Percentiles rank a stretch among this genome's conserved stretches.
Evolutionary conservation across 2,329 filamentous ascomycete genomes (phyloP).

Genomic region (Fusarium haematococcum): DNA sequence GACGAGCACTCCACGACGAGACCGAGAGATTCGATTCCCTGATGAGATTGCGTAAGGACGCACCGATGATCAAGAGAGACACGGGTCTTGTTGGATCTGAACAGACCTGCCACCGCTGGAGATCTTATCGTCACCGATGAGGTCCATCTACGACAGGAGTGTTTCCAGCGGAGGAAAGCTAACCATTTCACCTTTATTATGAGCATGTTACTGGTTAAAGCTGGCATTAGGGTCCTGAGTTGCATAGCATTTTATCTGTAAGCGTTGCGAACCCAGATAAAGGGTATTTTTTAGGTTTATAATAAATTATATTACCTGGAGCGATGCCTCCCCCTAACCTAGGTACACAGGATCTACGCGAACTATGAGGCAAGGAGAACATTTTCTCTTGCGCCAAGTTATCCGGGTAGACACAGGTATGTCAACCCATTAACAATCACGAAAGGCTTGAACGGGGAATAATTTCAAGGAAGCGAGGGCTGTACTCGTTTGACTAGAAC

Average conservation of each 20-base stretch:
- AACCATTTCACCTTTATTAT: not conserved
- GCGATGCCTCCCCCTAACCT: no score
- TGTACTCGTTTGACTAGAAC: no score
- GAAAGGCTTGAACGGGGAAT: no score
- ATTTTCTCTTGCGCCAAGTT: no score
- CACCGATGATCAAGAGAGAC: not conserved
- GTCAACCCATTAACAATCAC: no score
- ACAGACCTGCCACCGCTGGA: not conserved
- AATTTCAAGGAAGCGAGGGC: no score
- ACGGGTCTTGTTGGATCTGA: not conserved
- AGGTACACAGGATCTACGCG: no score
- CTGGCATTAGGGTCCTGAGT: not conserved
- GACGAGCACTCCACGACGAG: conserved; percentile 1
- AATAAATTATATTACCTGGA: not conserved
- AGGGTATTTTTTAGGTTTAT: not conserved
- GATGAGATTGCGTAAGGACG: conserved; percentile 27
- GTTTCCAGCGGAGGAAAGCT: not conserved
- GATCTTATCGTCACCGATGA: not conserved
- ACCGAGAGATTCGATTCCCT: conserved; percentile 38
- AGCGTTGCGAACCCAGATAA: not conserved
- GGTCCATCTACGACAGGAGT: not conserved
- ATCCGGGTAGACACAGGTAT: no score
- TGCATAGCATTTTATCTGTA: not conserved
- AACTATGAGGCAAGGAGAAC: no score
- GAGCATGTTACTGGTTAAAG: not conserved